Percentiles rank a stretch among this genome's conserved stretches.
phyloP scores from a whole-genome alignment of 345 rosid species.

The Sisymbrium irio region DNA sequence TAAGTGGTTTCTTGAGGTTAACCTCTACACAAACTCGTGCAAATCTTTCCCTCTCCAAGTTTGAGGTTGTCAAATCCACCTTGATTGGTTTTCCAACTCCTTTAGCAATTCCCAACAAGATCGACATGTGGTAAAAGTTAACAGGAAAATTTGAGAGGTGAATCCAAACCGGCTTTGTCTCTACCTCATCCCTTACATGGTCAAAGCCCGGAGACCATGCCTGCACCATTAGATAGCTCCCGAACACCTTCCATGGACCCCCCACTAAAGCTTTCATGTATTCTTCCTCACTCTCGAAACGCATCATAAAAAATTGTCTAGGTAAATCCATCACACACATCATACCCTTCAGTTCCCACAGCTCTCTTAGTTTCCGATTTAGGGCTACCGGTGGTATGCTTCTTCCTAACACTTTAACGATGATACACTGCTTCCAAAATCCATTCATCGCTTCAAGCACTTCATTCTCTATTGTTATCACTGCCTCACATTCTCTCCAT shows the following conservation, averaged over 20 bases:
- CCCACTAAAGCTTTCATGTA: neutral
- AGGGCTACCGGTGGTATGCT: neutral
- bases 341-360: neutral
- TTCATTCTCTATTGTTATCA: no score
- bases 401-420: neutral
- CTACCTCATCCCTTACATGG: neutral
- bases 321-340: neutral
- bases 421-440: neutral
- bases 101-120: neutral
- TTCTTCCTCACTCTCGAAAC: neutral
- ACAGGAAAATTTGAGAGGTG: neutral
- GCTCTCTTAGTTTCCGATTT: neutral
- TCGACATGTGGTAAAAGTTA: neutral
- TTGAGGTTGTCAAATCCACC: neutral
- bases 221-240: neutral
- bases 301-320: neutral
- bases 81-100: neutral
- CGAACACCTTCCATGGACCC: neutral
- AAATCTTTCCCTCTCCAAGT: neutral
- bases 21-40: neutral
- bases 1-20: neutral
- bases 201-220: neutral
- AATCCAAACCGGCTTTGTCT: neutral
- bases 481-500: no score
- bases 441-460: neutral